Conservation (phyloP, 2,329 filamentous ascomycete genomes). For the Ilyonectria mors-panacis region DNA sequence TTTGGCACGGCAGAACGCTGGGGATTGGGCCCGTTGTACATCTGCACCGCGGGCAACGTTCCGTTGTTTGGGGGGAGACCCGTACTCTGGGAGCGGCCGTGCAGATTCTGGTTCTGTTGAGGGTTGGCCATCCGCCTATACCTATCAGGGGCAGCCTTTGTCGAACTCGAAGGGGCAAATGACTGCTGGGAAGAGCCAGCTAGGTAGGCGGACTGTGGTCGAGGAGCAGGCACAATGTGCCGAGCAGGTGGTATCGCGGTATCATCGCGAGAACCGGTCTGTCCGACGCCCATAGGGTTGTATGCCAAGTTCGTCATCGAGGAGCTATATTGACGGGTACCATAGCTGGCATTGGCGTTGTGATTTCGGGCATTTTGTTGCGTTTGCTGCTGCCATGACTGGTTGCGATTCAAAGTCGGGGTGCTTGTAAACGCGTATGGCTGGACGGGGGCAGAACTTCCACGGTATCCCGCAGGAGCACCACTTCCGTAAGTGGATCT, state of each 20-base stretch:
- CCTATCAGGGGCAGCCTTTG: slow-evolving; percentile 77
- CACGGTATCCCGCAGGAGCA: slow-evolving; percentile 66
- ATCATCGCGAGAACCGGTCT: slow-evolving; percentile 67
- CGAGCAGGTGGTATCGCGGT: slow-evolving; percentile 61
- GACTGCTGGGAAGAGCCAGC: slow-evolving; percentile 62
- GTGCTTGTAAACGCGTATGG: slow-evolving; percentile 83
- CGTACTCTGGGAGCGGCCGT: slow-evolving; percentile 56
- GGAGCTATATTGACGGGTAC: slow-evolving; percentile 53
- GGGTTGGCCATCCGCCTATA: slow-evolving; percentile 75
- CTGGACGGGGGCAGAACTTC: slow-evolving; percentile 73
- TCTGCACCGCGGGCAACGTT: slow-evolving; percentile 48
- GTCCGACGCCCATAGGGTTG: slow-evolving; percentile 54
- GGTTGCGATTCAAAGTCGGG: slow-evolving; percentile 72
- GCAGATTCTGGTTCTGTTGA: slow-evolving; percentile 50
- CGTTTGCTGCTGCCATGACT: slow-evolving; percentile 65
- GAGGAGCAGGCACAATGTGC: slow-evolving; percentile 57
- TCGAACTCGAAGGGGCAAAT: slow-evolving; percentile 58
- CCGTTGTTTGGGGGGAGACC: slow-evolving; percentile 48
- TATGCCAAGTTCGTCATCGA: slow-evolving; percentile 60
- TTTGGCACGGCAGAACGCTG: slow-evolving; percentile 55
- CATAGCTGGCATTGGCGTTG: slow-evolving; percentile 47
- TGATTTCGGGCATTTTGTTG: slow-evolving; percentile 37
- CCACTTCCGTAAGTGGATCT: slow-evolving; percentile 52
- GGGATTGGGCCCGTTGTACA: slow-evolving; percentile 49
- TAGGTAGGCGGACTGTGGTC: slow-evolving; percentile 61